Evolutionary conservation across 495 filamentous ascomycete genomes (phyloP).

Genomic region (Penicillium macrosclerotiorum): DNA sequence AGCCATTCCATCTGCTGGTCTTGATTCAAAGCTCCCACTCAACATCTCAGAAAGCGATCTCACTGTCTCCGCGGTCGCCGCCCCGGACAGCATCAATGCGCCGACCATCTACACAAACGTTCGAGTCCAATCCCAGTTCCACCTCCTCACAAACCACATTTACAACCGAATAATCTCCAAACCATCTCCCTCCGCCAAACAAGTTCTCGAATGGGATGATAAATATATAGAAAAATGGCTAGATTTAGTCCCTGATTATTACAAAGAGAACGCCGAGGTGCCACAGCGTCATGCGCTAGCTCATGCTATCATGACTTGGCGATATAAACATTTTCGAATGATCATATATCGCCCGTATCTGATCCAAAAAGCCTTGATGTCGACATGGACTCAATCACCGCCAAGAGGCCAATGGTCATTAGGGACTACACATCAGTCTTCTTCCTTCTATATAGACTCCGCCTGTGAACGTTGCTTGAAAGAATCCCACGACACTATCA

Average conservation of each 20-base stretch:
- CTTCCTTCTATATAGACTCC: background rate
- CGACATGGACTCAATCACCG: background rate
- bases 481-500: slow-evolving; percentile 3
- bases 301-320: slow-evolving; percentile 7
- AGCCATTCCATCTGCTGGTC: slow-evolving; percentile 3
- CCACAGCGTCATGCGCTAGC: background rate
- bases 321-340: slow-evolving; percentile 5
- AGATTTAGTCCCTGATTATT: background rate
- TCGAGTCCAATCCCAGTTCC: slow-evolving; percentile 5
- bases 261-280: slow-evolving; percentile 1
- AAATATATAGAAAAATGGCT: slow-evolving; percentile 1
- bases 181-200: slow-evolving; percentile 1
- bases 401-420: background rate
- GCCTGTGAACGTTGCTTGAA: slow-evolving; percentile 1
- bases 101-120: slow-evolving; percentile 6
- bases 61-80: background rate
- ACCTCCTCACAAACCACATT: slow-evolving; percentile 5
- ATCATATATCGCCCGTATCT: slow-evolving; percentile 4
- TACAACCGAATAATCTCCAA: slow-evolving; percentile 5
- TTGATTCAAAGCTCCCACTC: slow-evolving; percentile 4
- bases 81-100: background rate
- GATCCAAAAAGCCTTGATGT: slow-evolving; percentile 1
- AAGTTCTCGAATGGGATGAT: slow-evolving; percentile 6
- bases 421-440: background rate
- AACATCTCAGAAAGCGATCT: slow-evolving; percentile 3